phyloP scores from a whole-genome alignment of 352 stramenopile genomes.

The Phytophthora pisi region DNA sequence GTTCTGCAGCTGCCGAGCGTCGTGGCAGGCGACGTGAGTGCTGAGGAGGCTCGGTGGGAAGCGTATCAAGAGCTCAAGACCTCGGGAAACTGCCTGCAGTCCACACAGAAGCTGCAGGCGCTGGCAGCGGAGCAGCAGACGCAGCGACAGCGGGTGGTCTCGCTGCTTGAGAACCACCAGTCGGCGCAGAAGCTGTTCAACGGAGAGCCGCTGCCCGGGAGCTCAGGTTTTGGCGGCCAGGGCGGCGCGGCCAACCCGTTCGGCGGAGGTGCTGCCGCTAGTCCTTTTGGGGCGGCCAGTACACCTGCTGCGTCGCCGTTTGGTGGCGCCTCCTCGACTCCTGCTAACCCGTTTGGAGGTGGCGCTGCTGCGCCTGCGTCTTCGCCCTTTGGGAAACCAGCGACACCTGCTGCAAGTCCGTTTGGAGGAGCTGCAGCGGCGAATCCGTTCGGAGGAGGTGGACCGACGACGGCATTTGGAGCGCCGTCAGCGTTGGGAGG shows the following conservation, averaged over 20 bases:
- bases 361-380: slow-evolving; percentile 7
- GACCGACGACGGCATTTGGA: slow-evolving; percentile 35
- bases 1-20: slow-evolving; percentile 54
- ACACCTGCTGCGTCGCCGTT: slow-evolving; percentile 28
- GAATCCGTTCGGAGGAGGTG: slow-evolving; percentile 42
- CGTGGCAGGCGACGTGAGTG: slow-evolving; percentile 63
- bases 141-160: slow-evolving; percentile 52
- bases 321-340: slow-evolving; percentile 18
- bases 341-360: slow-evolving; percentile 30
- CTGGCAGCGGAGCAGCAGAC: slow-evolving; percentile 54
- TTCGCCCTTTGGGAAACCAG: slow-evolving; percentile 29
- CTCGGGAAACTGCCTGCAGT: slow-evolving; percentile 44
- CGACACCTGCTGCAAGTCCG: slow-evolving; percentile 24
- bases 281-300: slow-evolving; percentile 21
- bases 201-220: slow-evolving; percentile 44
- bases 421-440: slow-evolving; percentile 35
- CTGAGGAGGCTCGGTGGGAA: slow-evolving; percentile 67
- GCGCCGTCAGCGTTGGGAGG: slow-evolving; percentile 27
- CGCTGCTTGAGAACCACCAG: slow-evolving; percentile 59
- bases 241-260: slow-evolving; percentile 28
- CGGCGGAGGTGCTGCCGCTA: slow-evolving; percentile 23
- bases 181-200: slow-evolving; percentile 58
- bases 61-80: slow-evolving; percentile 65
- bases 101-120: slow-evolving; percentile 46
- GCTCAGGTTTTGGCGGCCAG: slow-evolving; percentile 23